Conservation (phyloP, 257 asterid genomes). For the Nicotiana tomentosiformis region DNA sequence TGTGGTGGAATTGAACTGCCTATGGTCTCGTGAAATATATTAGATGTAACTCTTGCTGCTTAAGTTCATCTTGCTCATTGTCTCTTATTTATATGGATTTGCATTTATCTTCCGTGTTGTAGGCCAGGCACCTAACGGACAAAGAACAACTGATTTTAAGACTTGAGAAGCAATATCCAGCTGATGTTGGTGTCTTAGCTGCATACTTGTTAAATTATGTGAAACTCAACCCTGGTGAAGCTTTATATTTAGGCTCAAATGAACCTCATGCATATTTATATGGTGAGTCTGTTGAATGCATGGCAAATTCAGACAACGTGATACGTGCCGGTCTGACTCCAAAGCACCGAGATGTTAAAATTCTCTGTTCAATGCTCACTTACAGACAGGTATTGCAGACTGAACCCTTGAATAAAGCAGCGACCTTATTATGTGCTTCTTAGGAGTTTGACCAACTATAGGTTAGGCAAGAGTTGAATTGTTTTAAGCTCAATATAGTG, state of each 20-base stretch:
- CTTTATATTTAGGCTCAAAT: constrained; percentile 75
- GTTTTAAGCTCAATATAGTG: background rate
- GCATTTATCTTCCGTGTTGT: background rate
- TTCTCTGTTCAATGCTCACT: constrained; percentile 94
- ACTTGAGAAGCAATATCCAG: constrained; percentile 84
- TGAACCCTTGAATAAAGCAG: background rate
- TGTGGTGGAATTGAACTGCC: background rate
- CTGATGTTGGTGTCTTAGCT: constrained; percentile 77
- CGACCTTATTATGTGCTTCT: background rate
- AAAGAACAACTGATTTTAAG: constrained; percentile 70
- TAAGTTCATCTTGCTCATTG: background rate
- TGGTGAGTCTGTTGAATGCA: constrained; percentile 92
- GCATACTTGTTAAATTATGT: constrained; percentile 75
- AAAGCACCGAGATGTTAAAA: constrained; percentile 68
- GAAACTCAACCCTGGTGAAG: constrained; percentile 84
- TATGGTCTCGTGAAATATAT: background rate
- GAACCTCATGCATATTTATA: constrained; percentile 90
- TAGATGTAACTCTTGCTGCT: background rate
- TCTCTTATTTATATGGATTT: background rate
- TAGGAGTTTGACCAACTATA: background rate
- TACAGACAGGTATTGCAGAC: constrained; percentile 67
- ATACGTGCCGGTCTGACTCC: constrained; percentile 98
- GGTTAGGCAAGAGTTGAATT: background rate
- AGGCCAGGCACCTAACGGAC: constrained; percentile 61
- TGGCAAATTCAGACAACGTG: constrained; percentile 97